Conservation (phyloP, 2,329 filamentous ascomycete genomes). For the Akanthomyces muscarius region DNA sequence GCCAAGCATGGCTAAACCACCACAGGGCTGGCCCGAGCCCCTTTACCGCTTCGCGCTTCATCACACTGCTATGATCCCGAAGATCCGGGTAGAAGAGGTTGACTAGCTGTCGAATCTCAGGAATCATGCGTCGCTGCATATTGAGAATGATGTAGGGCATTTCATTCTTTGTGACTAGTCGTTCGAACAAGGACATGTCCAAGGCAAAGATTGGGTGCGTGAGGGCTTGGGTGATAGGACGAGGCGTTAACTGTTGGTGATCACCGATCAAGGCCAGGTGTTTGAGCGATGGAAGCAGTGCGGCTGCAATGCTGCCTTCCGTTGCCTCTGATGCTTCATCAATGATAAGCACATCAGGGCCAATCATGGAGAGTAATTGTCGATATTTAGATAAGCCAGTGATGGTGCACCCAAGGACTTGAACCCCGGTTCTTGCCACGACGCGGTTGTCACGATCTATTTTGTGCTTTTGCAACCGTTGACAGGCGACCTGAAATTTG, state of each 20-base stretch:
- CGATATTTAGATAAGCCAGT: slow-evolving; percentile 81
- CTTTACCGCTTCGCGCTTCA: slow-evolving; percentile 37
- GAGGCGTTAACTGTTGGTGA: slow-evolving; percentile 72
- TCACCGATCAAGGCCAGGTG: slow-evolving; percentile 65
- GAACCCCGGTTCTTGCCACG: slow-evolving; percentile 34
- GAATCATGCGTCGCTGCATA: slow-evolving; percentile 60
- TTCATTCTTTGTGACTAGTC: slow-evolving; percentile 59
- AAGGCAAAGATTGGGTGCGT: slow-evolving; percentile 60
- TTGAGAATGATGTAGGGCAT: slow-evolving; percentile 62
- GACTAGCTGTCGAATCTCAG: slow-evolving; percentile 41
- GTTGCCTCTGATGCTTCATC: slow-evolving; percentile 78
- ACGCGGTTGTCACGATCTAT: slow-evolving; percentile 54
- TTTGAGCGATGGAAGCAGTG: slow-evolving; percentile 47
- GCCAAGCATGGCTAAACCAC: slow-evolving; percentile 52
- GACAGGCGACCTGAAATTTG: slow-evolving; percentile 46
- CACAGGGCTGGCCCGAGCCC: slow-evolving; percentile 30
- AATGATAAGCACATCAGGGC: slow-evolving; percentile 66
- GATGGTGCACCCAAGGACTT: slow-evolving; percentile 65
- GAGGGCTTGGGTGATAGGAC: slow-evolving; percentile 59
- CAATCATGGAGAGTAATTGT: slow-evolving; percentile 60
- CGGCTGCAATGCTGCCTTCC: slow-evolving; percentile 56
- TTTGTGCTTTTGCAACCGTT: slow-evolving; percentile 51
- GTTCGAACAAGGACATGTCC: slow-evolving; percentile 74
- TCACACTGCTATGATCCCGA: slow-evolving; percentile 41
- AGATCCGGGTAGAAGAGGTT: slow-evolving; percentile 45